These are phyloP conservation scores for Pluteus cervinus DNA, from an alignment of 768 basidiomycete species.

Conservation along the genomic window DNA sequence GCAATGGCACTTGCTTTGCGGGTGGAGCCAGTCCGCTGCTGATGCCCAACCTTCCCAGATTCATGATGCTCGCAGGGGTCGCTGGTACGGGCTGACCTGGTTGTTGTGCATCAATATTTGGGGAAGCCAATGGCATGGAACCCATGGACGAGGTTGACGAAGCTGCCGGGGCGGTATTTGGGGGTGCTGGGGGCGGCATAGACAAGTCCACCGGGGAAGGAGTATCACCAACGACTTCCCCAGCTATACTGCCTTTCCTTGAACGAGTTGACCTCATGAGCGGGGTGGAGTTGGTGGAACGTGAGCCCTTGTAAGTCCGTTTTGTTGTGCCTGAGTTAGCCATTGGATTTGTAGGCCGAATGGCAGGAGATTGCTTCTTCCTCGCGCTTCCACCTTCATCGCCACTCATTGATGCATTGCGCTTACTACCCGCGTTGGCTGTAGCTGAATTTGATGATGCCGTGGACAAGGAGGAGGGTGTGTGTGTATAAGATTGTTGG, in stretches of 20 bases:
- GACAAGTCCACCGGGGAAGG: conserved; percentile 85
- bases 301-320: conserved; percentile 27
- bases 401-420: conserved; percentile 49
- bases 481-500: conserved; percentile 2
- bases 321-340: conserved; percentile 11
- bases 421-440: conserved; percentile 33
- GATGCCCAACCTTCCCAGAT: conserved; percentile 61
- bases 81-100: conserved; percentile 57
- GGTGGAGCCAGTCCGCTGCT: too few relatives aligned
- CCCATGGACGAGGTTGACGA: conserved; percentile 10
- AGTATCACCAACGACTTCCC: conserved; percentile 44
- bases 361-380: conserved; percentile 51
- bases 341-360: conserved; percentile 27
- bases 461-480: conserved; percentile 11
- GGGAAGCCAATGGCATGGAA: conserved; percentile 8
- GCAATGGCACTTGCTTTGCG: too few relatives aligned
- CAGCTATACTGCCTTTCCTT: conserved; percentile 35
- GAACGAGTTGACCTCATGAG: conserved; percentile 38
- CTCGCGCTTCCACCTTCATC: conserved; percentile 44
- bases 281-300: conserved; percentile 58
- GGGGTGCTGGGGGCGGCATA: conserved; percentile 81
- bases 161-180: conserved; percentile 8
- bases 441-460: not conserved
- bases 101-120: conserved; percentile 4
- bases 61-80: conserved; percentile 92